Evolutionary conservation across 129 eudicot genomes (phyloP).

Genomic region (Saussurea involucrata): DNA sequence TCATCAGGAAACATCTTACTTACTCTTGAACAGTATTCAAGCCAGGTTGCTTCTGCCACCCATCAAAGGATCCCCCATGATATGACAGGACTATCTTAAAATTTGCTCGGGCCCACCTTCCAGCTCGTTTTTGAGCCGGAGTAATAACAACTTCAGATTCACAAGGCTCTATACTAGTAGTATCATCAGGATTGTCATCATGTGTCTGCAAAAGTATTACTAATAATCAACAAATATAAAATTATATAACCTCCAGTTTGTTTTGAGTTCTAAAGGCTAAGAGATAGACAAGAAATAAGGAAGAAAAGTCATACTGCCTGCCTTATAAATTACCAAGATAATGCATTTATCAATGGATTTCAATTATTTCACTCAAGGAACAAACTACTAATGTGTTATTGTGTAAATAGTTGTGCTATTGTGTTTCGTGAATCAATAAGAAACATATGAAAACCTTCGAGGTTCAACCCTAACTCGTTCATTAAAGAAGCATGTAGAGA

Average conservation of each 20-base stretch:
- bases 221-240: not conserved
- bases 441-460: not conserved
- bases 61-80: slow-evolving; percentile 89
- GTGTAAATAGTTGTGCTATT: not conserved
- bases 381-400: not conserved
- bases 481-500: no score
- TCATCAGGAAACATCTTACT: slow-evolving; percentile 30
- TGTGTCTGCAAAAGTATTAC: slow-evolving; percentile 35
- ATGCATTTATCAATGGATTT: not conserved
- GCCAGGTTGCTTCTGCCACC: slow-evolving; percentile 99
- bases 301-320: not conserved
- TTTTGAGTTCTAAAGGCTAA: not conserved
- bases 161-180: slow-evolving; percentile 35
- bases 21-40: slow-evolving; percentile 95
- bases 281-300: not conserved
- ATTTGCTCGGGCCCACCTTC: slow-evolving; percentile 83
- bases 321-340: not conserved
- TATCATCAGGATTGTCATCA: slow-evolving; percentile 27
- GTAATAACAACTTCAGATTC: slow-evolving; percentile 33
- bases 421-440: not conserved
- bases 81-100: slow-evolving; percentile 79
- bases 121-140: slow-evolving; percentile 44
- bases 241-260: not conserved
- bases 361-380: not conserved
- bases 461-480: not conserved